phyloP scores from a whole-genome alignment of 2,329 filamentous ascomycete species.

The Aspergillus thermomutatus region DNA sequence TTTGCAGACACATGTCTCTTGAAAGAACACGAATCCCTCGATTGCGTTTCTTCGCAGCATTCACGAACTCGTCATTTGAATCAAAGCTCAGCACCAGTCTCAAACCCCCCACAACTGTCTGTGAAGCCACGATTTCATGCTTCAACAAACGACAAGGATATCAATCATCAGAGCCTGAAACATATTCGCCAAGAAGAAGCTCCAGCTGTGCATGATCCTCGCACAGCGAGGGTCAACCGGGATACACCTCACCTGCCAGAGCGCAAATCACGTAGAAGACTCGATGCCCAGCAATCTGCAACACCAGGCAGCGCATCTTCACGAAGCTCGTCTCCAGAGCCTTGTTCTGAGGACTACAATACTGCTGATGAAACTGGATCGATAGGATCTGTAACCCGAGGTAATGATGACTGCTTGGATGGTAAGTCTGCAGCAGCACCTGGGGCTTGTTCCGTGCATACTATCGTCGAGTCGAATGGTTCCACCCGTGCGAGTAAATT shows the following conservation, averaged over 20 bases:
- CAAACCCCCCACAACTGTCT: not conserved
- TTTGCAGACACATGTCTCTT: not conserved
- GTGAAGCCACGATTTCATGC: not conserved
- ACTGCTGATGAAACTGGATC: conserved; percentile 29
- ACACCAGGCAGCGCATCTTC: conserved; percentile 14
- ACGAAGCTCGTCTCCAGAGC: conserved; percentile 13
- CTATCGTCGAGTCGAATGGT: not conserved
- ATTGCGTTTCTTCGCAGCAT: not conserved
- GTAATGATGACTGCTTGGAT: conserved; percentile 2
- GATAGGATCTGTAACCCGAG: conserved; percentile 9
- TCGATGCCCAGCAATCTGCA: not conserved
- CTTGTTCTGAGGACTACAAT: conserved; percentile 28
- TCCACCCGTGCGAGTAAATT: not conserved
- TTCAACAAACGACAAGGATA: not conserved
- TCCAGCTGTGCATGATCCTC: not conserved
- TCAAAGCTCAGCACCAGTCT: not conserved
- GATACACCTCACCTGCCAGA: not conserved
- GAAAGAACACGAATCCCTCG: not conserved
- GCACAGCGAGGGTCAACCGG: not conserved
- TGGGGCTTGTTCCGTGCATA: not conserved
- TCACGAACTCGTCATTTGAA: not conserved
- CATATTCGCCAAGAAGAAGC: not conserved
- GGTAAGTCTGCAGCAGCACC: not conserved
- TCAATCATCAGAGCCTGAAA: not conserved
- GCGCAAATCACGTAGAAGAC: not conserved